phyloP scores from a whole-genome alignment of 2,329 filamentous ascomycete species.

The Alternaria triticimaculans region DNA sequence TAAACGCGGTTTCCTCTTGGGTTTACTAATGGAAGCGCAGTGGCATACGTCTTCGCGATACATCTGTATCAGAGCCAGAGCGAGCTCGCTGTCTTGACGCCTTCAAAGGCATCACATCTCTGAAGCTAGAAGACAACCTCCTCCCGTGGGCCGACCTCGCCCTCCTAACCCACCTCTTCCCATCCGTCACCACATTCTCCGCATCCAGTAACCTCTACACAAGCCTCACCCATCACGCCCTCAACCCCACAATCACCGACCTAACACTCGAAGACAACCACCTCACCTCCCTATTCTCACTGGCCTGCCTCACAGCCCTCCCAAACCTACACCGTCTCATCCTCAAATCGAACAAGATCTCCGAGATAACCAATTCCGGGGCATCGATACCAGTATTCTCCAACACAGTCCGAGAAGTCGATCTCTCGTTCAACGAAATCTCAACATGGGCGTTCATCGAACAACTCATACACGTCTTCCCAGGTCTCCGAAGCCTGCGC shows the following conservation, averaged over 20 bases:
- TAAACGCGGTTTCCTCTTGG: not conserved
- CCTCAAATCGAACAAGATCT: slow-evolving; percentile 79
- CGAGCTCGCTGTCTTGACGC: slow-evolving; percentile 28
- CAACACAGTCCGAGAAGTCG: slow-evolving; percentile 48
- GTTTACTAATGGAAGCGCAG: slow-evolving; percentile 51
- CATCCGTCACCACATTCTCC: slow-evolving; percentile 61
- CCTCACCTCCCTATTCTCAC: slow-evolving; percentile 65
- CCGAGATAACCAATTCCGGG: slow-evolving; percentile 40
- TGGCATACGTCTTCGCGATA: slow-evolving; percentile 71
- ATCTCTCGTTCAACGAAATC: slow-evolving; percentile 56
- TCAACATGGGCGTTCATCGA: slow-evolving; percentile 76
- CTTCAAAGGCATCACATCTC: slow-evolving; percentile 50
- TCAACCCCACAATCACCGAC: slow-evolving; percentile 64
- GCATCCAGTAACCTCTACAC: slow-evolving; percentile 48
- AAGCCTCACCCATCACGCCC: slow-evolving; percentile 39
- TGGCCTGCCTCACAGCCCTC: slow-evolving; percentile 67
- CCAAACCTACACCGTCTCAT: slow-evolving; percentile 57
- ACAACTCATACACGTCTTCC: slow-evolving; percentile 69
- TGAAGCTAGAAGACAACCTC: slow-evolving; percentile 59
- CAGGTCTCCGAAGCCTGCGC: slow-evolving; percentile 75
- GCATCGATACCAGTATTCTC: slow-evolving; percentile 33
- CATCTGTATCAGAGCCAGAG: slow-evolving; percentile 32
- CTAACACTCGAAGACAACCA: slow-evolving; percentile 76
- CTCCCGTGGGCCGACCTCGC: slow-evolving; percentile 49
- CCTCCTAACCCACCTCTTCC: slow-evolving; percentile 60